Conservation (phyloP, 768 basidiomycete species). For the Mycena indigotica region DNA sequence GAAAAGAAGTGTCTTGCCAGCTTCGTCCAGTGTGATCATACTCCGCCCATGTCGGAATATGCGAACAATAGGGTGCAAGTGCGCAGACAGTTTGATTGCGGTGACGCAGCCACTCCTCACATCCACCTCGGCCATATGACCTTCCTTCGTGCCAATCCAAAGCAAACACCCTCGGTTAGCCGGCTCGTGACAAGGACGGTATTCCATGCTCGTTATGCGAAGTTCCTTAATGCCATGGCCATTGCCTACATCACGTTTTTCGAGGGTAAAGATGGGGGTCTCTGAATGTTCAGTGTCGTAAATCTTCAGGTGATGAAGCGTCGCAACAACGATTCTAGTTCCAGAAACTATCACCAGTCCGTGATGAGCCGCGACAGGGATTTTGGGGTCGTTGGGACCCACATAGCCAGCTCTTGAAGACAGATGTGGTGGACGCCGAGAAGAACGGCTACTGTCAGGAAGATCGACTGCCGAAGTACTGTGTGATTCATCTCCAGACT, state of each 20-base stretch:
- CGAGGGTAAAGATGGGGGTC: constrained; percentile 49
- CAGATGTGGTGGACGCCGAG: constrained; percentile 52
- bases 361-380: constrained; percentile 61
- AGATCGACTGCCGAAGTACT: constrained; percentile 41
- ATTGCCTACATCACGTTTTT: constrained; percentile 59
- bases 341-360: constrained; percentile 62
- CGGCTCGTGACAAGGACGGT: constrained; percentile 53
- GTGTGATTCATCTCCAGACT: constrained; percentile 60
- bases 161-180: constrained; percentile 61
- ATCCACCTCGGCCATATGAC: constrained; percentile 83
- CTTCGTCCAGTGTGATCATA: constrained; percentile 85
- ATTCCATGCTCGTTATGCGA: constrained; percentile 77
- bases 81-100: constrained; percentile 61
- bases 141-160: constrained; percentile 93
- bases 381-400: constrained; percentile 43
- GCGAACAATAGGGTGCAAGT: constrained; percentile 64
- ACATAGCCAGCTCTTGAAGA: constrained; percentile 40
- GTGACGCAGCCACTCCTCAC: constrained; percentile 58
- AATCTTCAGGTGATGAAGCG: constrained; percentile 59
- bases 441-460: constrained; percentile 71
- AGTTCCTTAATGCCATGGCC: constrained; percentile 55
- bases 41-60: constrained; percentile 71
- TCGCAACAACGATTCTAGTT: constrained; percentile 57
- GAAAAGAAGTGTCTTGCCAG: constrained; percentile 81
- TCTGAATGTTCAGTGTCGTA: constrained; percentile 59